Evolutionary conservation across 257 asterid species (phyloP), one percentile per base, ranked within the genome.

Genomic region (Ophiorrhiza pumila): DNA sequence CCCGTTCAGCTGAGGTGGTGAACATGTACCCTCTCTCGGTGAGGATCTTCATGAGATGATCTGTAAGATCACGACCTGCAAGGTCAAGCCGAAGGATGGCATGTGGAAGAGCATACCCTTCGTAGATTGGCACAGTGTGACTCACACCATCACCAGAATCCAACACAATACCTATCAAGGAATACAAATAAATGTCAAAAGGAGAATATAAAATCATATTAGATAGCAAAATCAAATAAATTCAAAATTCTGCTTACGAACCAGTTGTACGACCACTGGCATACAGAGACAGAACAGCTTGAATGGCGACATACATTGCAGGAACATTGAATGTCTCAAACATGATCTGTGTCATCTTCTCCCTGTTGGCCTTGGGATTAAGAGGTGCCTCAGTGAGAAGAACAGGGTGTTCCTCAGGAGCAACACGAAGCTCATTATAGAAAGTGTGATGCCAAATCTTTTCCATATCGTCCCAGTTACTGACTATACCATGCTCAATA

Each of bases 121-220:
- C 87, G 14, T 83, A 83, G 73, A 83, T 83, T 42, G 87, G 87
- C 22, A 83, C 87, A 2, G 87, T 83, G 74, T 80, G 87, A 60
- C 83, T 78, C 68, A 80, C 87, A 75, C 87, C 87, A 78, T 83
- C 87, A 78, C 87, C 87, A 80, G 87, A 83, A 77, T 83, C 87
- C 71, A 83, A 74, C 53, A 83, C 87, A 75, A 83, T 83, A 80
- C 87, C 87, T 83, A 70, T 39, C n/a, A 71, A 64, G 65, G 47
- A 32, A 23, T 29, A 69, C 65, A 42, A 9, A 31, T 58, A 23
- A 41, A 53, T 37, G 43, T 39, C 42, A 65, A 15, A 29, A 22
- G 25, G 15, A 52, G 42, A 11, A 32, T 15, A 17, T 12, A 25
- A 8, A 8, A 20, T 3, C 4, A 27, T 4, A 47, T 13, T 1